Evolutionary conservation across 1,284 basidiomycete species (phyloP), one percentile per base, ranked within the genome.

Genomic region (Cutaneotrichosporon sp.): DNA sequence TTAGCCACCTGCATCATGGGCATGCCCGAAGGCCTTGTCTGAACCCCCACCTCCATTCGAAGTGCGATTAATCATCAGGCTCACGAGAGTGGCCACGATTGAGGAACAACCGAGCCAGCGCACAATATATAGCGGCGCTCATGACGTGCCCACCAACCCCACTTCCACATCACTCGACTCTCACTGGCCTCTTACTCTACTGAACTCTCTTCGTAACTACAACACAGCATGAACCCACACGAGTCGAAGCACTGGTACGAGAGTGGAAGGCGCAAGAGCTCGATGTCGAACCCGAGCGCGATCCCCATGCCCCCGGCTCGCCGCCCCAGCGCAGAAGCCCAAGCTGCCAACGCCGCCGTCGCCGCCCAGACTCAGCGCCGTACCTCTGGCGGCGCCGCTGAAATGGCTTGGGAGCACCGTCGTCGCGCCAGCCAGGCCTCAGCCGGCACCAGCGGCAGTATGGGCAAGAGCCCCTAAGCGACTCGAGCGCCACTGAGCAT

Each of bases 241-340:
- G 42, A 44, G 42, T 20, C 27, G 19, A 44, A 44, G 42, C 42
- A 19, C n/a, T 44, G 29, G 29, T 22, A 22, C 17, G n/a, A n/a
- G n/a, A n/a, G n/a, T n/a, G n/a, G n/a, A n/a, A n/a, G n/a, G n/a
- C 42, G 27, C 17, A 29, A 31, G 42, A 17, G 42, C 17, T 32
- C 29, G 29, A 20, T 17, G 9, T 32, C 19, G 29, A 19, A 17
- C 27, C 9, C 11, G 16, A 17, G 27, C 19, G 42, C 42, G 8
- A 44, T 44, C 14, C 42, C 42, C 29, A 44, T 44, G 42, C 42
- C 42, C 5, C 42, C 42, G 11, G 27, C 42, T 5, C 42, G 42
- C 29, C 11, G 22, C 19, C 42, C 27, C 10, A 32, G 19, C 42
- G 16, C 31, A 29, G 27, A 16, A 14, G 19, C 29, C 19, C 42